Base-by-base conservation (phyloP, 352 stramenopile species). In the Thalassiosira sp. region DNA sequence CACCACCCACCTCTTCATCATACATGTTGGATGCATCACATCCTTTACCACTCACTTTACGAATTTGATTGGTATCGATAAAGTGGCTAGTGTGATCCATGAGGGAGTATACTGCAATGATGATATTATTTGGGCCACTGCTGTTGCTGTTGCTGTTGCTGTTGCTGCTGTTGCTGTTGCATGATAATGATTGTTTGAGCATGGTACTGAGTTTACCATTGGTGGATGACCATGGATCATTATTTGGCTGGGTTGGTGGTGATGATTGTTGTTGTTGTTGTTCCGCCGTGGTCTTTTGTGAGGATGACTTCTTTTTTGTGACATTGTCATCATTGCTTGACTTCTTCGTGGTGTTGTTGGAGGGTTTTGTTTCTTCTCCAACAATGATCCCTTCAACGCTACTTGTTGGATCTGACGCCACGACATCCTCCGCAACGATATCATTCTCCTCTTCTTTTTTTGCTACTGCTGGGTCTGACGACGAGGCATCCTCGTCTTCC, bases 21-120 rank as follows among this genome's bases (percentile, higher is more conserved):
- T 88, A 86, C 1, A 90, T 61, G 79, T 92, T 92, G 1, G 86
- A 92, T 11, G 86, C 86, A 75, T 92, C 84, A 52, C 83, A 92
- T 28, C 86, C 86, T 54, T 84, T 89, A 22, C 83, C 73, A 82
- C 83, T 90, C 2, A 62, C 61, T 66, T 60, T 20, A 40, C 86
- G 75, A 15, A 92, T 67, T 43, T 68, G 25, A 18, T 68, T 52
- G 10, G 82, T 87, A 77, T 92, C 72, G 64, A 92, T 76, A 2
- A 85, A 45, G 31, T n/a, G n/a, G n/a, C 84, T 86, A 0, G 72
- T 68, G 67, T 87, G 71, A 52, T 89, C 77, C 15, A 60, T 33
- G 22, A 87, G 18, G 28, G 74, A 90, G 48, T 86, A 92, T 0
- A 92, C 75, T 31, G 51, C 5, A 42, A 72, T 33, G n/a, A n/a